A percentile compares a stretch with the other conserved stretches of the same genome.
Evolutionary conservation across 306 rosid genomes (phyloP).

Genomic region (Trifolium subterraneum): DNA sequence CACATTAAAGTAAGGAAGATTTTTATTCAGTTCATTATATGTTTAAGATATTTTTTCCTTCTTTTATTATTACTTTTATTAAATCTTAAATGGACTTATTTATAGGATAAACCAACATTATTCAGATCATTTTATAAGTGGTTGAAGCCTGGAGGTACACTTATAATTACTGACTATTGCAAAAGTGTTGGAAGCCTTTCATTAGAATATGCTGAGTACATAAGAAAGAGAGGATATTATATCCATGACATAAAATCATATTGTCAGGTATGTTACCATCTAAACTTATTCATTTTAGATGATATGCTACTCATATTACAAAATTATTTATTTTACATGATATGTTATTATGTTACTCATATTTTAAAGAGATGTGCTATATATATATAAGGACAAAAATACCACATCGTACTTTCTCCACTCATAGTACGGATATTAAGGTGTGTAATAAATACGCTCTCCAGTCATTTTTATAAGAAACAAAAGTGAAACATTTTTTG

Average conservation of each 20-base stretch:
- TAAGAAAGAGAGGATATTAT: constrained; percentile 80
- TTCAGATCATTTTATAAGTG: constrained; percentile 79
- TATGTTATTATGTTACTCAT: too few species aligned
- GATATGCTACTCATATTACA: neutral
- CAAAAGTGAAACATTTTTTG: too few species aligned
- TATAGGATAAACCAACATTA: constrained; percentile 76
- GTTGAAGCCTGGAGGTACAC: constrained; percentile 94
- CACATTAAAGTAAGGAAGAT: constrained; percentile 79
- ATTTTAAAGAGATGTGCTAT: too few species aligned
- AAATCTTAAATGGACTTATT: constrained; percentile 21
- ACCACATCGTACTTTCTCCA: too few species aligned
- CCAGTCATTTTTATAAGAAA: too few species aligned
- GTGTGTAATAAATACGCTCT: too few species aligned
- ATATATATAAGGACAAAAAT: too few species aligned
- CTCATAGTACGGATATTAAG: too few species aligned
- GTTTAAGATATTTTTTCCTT: neutral
- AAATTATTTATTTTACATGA: too few species aligned
- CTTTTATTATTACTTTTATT: neutral
- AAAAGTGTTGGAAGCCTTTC: constrained; percentile 65
- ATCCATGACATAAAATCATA: constrained; percentile 74
- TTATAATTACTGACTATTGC: constrained; percentile 89
- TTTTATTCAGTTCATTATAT: neutral
- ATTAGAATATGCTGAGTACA: constrained; percentile 65
- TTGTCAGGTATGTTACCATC: constrained; percentile 56
- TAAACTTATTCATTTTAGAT: neutral